Conservation (phyloP, 2,329 filamentous ascomycete genomes). For the Alternaria rosae region DNA sequence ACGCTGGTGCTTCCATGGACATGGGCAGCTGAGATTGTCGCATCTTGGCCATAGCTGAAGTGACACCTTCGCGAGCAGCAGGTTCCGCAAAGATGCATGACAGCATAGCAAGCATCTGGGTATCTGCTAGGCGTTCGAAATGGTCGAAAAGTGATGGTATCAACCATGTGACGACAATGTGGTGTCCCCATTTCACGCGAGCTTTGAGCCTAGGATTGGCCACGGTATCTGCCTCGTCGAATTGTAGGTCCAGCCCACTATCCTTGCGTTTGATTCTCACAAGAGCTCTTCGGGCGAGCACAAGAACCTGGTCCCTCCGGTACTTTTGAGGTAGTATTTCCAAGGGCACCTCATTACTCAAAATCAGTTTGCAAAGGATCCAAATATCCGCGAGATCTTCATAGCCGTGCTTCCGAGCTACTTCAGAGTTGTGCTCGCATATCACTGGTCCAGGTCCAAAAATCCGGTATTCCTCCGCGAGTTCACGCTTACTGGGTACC, state of each 20-base stretch:
- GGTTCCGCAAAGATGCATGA: constrained; percentile 66
- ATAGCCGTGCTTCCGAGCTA: constrained; percentile 75
- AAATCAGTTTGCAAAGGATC: constrained; percentile 78
- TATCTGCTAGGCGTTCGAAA: constrained; percentile 67
- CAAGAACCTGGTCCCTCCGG: constrained; percentile 67
- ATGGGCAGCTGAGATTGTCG: constrained; percentile 49
- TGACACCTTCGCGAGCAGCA: constrained; percentile 51
- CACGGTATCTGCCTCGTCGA: constrained; percentile 53
- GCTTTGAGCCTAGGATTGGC: constrained; percentile 51
- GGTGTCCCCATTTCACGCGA: constrained; percentile 64
- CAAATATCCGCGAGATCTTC: constrained; percentile 81
- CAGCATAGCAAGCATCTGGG: constrained; percentile 72
- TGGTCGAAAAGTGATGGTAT: constrained; percentile 65
- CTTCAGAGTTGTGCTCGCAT: constrained; percentile 81
- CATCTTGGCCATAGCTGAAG: constrained; percentile 47
- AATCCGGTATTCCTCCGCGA: constrained; percentile 82
- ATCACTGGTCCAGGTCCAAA: constrained; percentile 83
- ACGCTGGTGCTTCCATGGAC: constrained; percentile 54
- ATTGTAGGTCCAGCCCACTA: constrained; percentile 58
- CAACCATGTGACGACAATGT: constrained; percentile 65
- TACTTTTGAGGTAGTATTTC: constrained; percentile 66
- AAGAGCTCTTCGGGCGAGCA: constrained; percentile 71
- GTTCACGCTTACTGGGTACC: constrained; percentile 78
- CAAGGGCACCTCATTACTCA: constrained; percentile 78
- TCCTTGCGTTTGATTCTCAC: constrained; percentile 59